Evolutionary conservation across 2,329 filamentous ascomycete species (phyloP), one percentile per base, ranked within the genome.

Genomic region (Arthrobotrys musiformis): DNA sequence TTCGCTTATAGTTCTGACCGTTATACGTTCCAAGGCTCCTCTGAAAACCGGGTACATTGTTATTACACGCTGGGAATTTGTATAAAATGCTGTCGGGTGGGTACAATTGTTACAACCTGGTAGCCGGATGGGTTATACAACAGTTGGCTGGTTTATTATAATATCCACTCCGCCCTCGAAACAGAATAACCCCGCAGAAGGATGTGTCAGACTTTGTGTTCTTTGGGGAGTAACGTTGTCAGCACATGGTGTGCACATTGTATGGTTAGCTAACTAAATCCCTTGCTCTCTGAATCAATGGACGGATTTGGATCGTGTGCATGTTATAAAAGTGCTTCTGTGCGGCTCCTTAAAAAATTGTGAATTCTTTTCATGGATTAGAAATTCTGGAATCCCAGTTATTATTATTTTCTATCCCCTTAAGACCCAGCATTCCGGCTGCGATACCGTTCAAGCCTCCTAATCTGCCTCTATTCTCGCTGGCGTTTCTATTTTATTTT

Each of bases 1-100:
- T 56, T 56, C 50, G 50, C 50, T 56, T 56, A 56, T 17, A 8
- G n/a, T 11, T 28, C 28, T 28, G 50, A 19, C 50, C 50, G 50
- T 56, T 52, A 52, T 28, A 52, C 17, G 13, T 5, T 52, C 15
- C 28, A 19, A 19, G 50, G 9, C 50, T 35, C 28, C 28, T 35
- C 1, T 35, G 2, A 4, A n/a, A 33, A 19, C 13, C 50, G 50
- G 50, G 50, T 6, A 54, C 28, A 54, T 42, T 42, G n/a, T n/a
- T 13, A 8, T 42, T n/a, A 6, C 6, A 6, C 15, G 11, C 37
- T 2, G 17, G 37, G 17, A n/a, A 15, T 42, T 42, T 15, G 15
- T 42, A 9, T n/a, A 42, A n/a, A 1, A n/a, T 15, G 5, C 30
- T 33, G 4, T 9, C 30, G 4, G 30, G 30, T 33, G 30, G 30